These are phyloP conservation scores for Smittium mucronatum DNA, from an alignment of 371 early-diverging fungal species.

Conservation along the genomic window DNA sequence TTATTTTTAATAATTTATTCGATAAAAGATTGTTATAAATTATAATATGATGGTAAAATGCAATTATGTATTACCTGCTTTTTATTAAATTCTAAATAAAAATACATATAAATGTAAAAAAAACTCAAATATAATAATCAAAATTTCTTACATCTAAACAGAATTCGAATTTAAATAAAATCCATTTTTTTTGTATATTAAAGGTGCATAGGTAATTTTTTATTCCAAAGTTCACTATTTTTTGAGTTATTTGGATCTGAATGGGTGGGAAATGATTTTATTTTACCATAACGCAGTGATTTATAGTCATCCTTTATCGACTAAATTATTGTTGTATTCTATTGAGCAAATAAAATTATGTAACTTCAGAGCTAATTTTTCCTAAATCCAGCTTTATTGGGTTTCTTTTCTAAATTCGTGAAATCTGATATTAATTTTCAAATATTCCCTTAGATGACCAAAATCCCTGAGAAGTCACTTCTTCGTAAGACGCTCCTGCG, in stretches of 20 bases:
- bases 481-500: slow-evolving; percentile 18
- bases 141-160: neutral
- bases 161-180: neutral
- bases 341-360: slow-evolving; percentile 6
- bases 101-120: neutral
- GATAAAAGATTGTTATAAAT: neutral
- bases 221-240: slow-evolving; percentile 5
- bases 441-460: slow-evolving; percentile 17
- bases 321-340: slow-evolving; percentile 1
- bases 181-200: neutral
- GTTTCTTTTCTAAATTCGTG: neutral
- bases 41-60: neutral
- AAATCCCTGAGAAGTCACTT: slow-evolving; percentile 20
- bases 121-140: neutral
- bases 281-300: neutral
- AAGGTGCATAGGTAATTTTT: neutral
- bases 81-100: neutral
- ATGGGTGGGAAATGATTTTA: neutral
- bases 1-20: neutral
- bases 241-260: neutral
- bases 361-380: slow-evolving; percentile 7
- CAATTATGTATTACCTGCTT: neutral
- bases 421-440: slow-evolving; percentile 13
- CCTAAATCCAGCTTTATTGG: neutral
- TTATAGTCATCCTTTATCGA: neutral